Conservation (phyloP, 2,329 filamentous ascomycete species). For the Diaporthe helianthi region DNA sequence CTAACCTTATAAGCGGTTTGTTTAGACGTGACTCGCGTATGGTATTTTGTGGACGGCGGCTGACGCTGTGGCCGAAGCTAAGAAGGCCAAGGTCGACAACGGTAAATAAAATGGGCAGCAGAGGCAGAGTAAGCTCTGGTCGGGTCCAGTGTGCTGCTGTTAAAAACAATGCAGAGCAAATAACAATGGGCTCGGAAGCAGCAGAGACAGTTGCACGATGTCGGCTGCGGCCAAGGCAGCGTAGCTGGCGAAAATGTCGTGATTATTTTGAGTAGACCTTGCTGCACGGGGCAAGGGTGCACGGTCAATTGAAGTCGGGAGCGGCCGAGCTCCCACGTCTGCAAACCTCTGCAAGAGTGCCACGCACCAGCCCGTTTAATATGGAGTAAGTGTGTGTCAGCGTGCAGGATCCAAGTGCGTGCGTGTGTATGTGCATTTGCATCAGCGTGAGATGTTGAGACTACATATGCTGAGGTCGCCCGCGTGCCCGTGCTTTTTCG, state of each 20-base stretch:
- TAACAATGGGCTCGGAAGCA: not conserved
- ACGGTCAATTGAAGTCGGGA: slow-evolving; percentile 17
- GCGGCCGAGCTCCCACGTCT: slow-evolving; percentile 10
- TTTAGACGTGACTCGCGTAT: slow-evolving; percentile 13
- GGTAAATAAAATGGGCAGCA: no score
- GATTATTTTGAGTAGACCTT: slow-evolving; percentile 27
- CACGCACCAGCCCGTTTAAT: no score
- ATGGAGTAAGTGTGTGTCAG: not conserved
- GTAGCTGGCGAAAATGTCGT: slow-evolving; percentile 14
- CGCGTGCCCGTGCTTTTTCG: not conserved
- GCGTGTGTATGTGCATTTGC: not conserved
- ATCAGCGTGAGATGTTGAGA: not conserved
- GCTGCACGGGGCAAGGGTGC: not conserved
- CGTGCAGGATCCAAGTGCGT: no score
- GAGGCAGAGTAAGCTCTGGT: not conserved
- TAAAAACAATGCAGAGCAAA: not conserved
- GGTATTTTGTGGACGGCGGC: slow-evolving; percentile 3
- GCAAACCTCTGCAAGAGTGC: no score
- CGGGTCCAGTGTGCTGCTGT: not conserved
- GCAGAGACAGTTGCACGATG: not conserved
- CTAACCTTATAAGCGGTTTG: not conserved
- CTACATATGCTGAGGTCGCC: slow-evolving; percentile 3
- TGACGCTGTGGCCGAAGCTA: not conserved
- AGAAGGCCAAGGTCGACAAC: not conserved
- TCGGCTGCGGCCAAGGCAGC: slow-evolving; percentile 21